Evolutionary conservation across 1,284 basidiomycete species (phyloP).

Genomic region (Ceratobasidium sp.): DNA sequence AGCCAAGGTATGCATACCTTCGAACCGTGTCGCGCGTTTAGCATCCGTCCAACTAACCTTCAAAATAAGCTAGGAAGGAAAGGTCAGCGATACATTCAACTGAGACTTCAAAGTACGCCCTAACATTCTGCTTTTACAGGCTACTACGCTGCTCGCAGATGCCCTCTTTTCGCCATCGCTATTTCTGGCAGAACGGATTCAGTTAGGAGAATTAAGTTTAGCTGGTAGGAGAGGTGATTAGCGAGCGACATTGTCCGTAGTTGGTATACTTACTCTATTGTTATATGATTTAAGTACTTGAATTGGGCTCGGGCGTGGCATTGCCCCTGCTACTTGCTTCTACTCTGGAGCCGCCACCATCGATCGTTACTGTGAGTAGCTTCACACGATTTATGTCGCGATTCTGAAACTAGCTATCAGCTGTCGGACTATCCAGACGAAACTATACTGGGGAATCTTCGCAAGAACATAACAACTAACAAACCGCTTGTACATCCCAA

Average conservation of each 20-base stretch:
- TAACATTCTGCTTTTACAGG: conserved; percentile 57
- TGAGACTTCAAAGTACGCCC: background rate
- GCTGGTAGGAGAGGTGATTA: conserved; percentile 60
- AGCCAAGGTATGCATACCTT: conserved; percentile 15
- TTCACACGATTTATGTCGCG: background rate
- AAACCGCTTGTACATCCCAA: conserved; percentile 55
- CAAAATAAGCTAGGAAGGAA: conserved; percentile 31
- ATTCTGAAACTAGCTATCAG: background rate
- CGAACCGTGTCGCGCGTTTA: no score
- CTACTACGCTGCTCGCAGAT: conserved; percentile 76
- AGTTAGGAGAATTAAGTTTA: conserved; percentile 65
- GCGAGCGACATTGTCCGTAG: background rate
- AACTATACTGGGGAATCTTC: conserved; percentile 66
- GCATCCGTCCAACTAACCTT: background rate
- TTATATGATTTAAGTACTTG: conserved; percentile 63
- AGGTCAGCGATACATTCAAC: background rate
- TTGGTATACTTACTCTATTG: background rate
- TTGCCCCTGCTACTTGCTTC: conserved; percentile 73
- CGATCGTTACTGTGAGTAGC: conserved; percentile 65
- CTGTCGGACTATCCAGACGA: conserved; percentile 75
- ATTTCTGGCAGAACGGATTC: conserved; percentile 73
- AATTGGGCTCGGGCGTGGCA: conserved; percentile 75
- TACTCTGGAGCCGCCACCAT: conserved; percentile 60
- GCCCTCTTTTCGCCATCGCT: conserved; percentile 78
- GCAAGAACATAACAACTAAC: conserved; percentile 68